phyloP scores from a whole-genome alignment of 441 rosid genomes.

The Erodium chrysanthum region DNA sequence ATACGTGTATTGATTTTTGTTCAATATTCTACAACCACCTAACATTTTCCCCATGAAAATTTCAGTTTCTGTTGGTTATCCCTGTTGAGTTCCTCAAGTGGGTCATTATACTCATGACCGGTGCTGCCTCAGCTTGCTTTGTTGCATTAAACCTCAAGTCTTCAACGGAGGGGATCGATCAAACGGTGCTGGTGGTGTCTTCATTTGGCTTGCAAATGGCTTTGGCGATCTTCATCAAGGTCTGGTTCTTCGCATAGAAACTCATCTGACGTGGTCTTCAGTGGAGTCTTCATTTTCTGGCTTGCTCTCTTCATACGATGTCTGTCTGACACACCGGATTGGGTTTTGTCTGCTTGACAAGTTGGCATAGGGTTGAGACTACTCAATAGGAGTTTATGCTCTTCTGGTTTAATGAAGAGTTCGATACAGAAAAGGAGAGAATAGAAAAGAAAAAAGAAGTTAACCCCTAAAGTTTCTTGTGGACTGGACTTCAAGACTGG shows the following conservation, averaged over 20 bases:
- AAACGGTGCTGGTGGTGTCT: slow-evolving; percentile 42
- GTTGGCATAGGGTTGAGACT: too few species aligned
- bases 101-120: slow-evolving; percentile 64
- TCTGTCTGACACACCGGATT: too few species aligned
- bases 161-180: slow-evolving; percentile 36
- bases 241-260: slow-evolving; percentile 73
- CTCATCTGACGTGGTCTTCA: slow-evolving; percentile 4
- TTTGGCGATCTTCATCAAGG: slow-evolving; percentile 78
- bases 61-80: slow-evolving; percentile 69
- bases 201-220: slow-evolving; percentile 72
- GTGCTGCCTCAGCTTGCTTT: slow-evolving; percentile 58
- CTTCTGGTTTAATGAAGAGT: not conserved
- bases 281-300: too few species aligned
- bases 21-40: not conserved
- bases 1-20: not conserved
- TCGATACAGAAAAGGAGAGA: not conserved
- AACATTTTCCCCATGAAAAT: slow-evolving; percentile 6
- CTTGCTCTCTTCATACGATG: too few species aligned
- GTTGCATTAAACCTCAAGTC: slow-evolving; percentile 63
- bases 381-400: not conserved
- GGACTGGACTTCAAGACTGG: too few species aligned
- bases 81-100: slow-evolving; percentile 75
- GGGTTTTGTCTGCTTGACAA: too few species aligned
- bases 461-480: not conserved
- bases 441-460: not conserved